Evolutionary conservation across 1,284 basidiomycete genomes (phyloP).

Genomic region (Austroboletus niveus): DNA sequence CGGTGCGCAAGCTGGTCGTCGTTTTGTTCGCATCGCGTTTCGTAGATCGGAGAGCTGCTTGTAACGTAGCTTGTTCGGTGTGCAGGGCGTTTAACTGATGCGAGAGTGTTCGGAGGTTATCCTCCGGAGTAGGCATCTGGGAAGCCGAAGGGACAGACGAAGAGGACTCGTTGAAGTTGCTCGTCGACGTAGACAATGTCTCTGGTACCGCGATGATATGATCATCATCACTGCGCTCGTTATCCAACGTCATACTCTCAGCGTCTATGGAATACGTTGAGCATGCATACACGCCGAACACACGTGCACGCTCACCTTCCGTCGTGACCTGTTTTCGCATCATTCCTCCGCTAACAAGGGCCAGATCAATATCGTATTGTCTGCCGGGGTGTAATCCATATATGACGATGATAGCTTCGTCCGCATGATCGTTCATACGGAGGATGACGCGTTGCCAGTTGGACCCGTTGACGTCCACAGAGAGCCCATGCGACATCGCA

Average conservation of each 20-base stretch:
- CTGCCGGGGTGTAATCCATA: slow-evolving; percentile 78
- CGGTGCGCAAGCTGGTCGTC: slow-evolving; percentile 66
- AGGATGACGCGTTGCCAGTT: slow-evolving; percentile 76
- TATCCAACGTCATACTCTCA: slow-evolving; percentile 22
- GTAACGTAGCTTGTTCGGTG: slow-evolving; percentile 59
- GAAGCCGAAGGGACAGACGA: slow-evolving; percentile 24
- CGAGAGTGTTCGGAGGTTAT: slow-evolving; percentile 59
- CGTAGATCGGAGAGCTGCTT: slow-evolving; percentile 61
- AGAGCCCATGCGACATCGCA: slow-evolving; percentile 67
- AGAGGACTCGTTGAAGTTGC: slow-evolving; percentile 13
- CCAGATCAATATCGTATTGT: slow-evolving; percentile 78
- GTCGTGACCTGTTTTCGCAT: slow-evolving; percentile 63
- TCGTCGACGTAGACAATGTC: slow-evolving; percentile 13
- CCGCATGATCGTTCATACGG: slow-evolving; percentile 69
- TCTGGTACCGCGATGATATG: slow-evolving; percentile 14
- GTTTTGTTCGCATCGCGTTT: slow-evolving; percentile 74
- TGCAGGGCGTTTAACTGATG: slow-evolving; percentile 54
- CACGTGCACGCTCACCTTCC: slow-evolving; percentile 41
- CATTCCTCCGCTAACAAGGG: slow-evolving; percentile 60
- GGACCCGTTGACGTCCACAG: slow-evolving; percentile 72
- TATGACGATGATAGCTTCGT: slow-evolving; percentile 78
- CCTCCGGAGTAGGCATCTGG: slow-evolving; percentile 48
- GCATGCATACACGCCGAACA: slow-evolving; percentile 7
- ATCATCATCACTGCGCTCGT: slow-evolving; percentile 20
- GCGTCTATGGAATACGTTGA: slow-evolving; percentile 19